Evolutionary conservation across 495 filamentous ascomycete genomes (phyloP).

Genomic region (Physcia stellaris): DNA sequence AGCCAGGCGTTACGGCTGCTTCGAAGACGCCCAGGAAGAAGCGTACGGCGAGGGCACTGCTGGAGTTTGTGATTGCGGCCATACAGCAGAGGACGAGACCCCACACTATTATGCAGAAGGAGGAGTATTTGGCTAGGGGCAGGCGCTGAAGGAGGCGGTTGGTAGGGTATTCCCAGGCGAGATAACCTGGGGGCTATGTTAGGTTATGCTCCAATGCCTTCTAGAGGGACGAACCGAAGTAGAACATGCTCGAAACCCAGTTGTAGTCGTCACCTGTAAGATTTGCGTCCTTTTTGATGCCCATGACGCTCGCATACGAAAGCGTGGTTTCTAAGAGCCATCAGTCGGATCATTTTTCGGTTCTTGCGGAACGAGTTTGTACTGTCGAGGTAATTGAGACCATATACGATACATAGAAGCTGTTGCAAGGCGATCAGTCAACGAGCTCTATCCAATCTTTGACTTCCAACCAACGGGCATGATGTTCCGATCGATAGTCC

Average conservation of each 20-base stretch:
- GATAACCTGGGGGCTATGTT: conserved; percentile 31
- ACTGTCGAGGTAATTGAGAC: conserved; percentile 52
- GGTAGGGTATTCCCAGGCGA: conserved; percentile 52
- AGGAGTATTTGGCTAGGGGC: conserved; percentile 46
- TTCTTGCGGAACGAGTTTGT: conserved; percentile 8
- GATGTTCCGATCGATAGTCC: conserved; percentile 45
- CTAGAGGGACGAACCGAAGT: conserved; percentile 32
- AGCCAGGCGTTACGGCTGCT: conserved; percentile 48
- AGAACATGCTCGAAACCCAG: conserved; percentile 46
- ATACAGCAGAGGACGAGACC: conserved; percentile 40
- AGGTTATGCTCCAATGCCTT: neutral
- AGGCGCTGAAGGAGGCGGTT: conserved; percentile 44
- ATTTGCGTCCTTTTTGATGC: conserved; percentile 36
- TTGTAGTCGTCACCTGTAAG: conserved; percentile 32
- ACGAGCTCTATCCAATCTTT: conserved; percentile 4
- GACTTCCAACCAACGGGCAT: conserved; percentile 34
- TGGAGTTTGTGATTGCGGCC: conserved; percentile 33
- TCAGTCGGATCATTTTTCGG: neutral
- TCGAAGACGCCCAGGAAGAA: conserved; percentile 49
- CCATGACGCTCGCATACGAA: conserved; percentile 51
- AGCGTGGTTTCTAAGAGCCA: conserved; percentile 39
- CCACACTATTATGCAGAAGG: conserved; percentile 43
- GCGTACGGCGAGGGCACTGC: conserved; percentile 40
- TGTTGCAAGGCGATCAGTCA: conserved; percentile 6
- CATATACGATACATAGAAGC: conserved; percentile 43